Conservation (phyloP, 1,284 basidiomycete species). For the Malassezia restricta region DNA sequence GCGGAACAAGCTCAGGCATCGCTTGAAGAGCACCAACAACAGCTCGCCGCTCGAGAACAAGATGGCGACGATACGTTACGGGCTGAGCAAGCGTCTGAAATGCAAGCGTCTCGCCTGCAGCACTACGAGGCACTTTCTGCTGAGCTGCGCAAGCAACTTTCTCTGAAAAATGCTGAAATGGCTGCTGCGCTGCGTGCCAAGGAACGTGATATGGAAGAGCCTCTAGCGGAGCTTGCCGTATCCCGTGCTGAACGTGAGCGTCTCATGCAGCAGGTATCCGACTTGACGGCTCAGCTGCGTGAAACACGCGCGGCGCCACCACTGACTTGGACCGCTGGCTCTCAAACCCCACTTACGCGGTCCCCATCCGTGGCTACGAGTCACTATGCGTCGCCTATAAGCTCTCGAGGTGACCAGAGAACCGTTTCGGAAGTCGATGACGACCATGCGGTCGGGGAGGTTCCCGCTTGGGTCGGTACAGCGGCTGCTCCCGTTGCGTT, state of each 20-base stretch:
- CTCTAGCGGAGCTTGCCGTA: background rate
- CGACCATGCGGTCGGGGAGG: constrained; percentile 5
- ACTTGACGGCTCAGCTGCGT: background rate
- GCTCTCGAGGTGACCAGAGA: background rate
- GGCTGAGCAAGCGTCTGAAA: constrained; percentile 17
- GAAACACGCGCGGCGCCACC: constrained; percentile 1
- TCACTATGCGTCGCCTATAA: background rate
- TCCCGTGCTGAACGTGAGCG: background rate
- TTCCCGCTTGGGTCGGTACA: constrained; percentile 9
- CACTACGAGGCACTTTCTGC: constrained; percentile 13
- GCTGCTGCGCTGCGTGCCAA: constrained; percentile 9
- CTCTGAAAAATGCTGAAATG: constrained; percentile 16
- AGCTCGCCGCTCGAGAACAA: constrained; percentile 12
- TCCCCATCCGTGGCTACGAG: constrained; percentile 1
- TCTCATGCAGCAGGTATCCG: background rate
- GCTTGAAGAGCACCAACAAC: constrained; percentile 14
- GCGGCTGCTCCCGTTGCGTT: constrained; percentile 1
- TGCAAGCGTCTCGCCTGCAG: constrained; percentile 18
- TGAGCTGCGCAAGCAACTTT: constrained; percentile 18
- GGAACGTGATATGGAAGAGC: constrained; percentile 1
- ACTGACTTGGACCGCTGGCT: constrained; percentile 1
- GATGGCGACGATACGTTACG: background rate
- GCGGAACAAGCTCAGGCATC: constrained; percentile 17
- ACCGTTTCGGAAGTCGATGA: background rate
- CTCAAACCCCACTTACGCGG: background rate